A percentile compares a stretch with the other conserved stretches of the same genome.
Evolutionary conservation across 2,329 filamentous ascomycete species (phyloP).

Genomic region (Cladophialophora psammophila): DNA sequence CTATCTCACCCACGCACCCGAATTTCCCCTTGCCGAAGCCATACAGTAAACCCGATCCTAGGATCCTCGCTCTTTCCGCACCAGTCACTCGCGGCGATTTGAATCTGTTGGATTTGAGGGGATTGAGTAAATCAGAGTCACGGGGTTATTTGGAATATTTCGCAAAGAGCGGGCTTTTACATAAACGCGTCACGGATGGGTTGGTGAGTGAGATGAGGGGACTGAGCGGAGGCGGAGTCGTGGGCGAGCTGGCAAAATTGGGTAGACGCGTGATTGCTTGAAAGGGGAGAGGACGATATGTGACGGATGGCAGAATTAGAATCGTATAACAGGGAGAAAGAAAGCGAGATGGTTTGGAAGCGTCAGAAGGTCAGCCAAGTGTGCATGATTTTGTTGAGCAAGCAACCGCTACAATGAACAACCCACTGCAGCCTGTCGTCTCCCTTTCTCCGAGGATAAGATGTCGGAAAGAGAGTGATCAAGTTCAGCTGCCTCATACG

Average conservation of each 20-base stretch:
- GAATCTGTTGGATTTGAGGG: constrained; percentile 65
- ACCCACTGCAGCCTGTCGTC: not conserved
- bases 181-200: constrained; percentile 72
- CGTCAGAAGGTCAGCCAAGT: not conserved
- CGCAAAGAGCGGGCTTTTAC: constrained; percentile 81
- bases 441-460: not conserved
- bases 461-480: not conserved
- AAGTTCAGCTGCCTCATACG: not conserved
- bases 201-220: constrained; percentile 84
- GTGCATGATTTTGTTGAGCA: not conserved
- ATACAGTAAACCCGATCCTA: constrained; percentile 60
- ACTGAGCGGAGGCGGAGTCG: constrained; percentile 77
- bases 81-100: constrained; percentile 38
- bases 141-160: constrained; percentile 90
- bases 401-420: not conserved
- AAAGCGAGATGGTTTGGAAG: not conserved
- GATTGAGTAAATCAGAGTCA: constrained; percentile 76
- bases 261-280: constrained; percentile 54
- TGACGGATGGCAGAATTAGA: not conserved
- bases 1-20: constrained; percentile 46
- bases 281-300: not conserved
- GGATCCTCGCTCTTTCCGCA: constrained; percentile 54
- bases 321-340: not conserved
- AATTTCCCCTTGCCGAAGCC: constrained; percentile 58
- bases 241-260: constrained; percentile 84